Percentiles rank a stretch among this genome's conserved stretches.
phyloP scores from a whole-genome alignment of 176 grass and related monocot species.

The Rhynchospora tenuis region DNA sequence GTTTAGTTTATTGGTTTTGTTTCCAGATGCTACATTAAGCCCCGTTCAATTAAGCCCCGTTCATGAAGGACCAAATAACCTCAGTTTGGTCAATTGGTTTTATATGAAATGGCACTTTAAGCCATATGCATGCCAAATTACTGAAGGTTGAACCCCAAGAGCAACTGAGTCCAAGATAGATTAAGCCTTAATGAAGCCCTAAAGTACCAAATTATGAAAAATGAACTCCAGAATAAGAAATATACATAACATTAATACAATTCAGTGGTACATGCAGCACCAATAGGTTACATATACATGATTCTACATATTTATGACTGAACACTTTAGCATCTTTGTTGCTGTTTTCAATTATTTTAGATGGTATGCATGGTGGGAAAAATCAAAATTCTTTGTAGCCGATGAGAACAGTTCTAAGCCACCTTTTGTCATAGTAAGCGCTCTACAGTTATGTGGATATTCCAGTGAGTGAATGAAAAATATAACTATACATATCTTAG shows the following conservation, averaged over 20 bases:
- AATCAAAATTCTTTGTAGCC: conserved; percentile 59
- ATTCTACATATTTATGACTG: background rate
- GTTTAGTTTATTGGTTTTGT: background rate
- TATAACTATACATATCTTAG: background rate
- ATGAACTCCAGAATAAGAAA: background rate
- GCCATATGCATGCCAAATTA: no score
- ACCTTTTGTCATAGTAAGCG: conserved; percentile 72
- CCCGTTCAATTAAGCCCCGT: no score
- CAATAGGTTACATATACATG: background rate
- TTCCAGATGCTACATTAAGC: background rate
- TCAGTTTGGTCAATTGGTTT: no score
- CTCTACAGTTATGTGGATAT: background rate
- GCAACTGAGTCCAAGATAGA: no score
- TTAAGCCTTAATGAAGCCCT: no score
- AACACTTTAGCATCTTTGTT: conserved; percentile 1
- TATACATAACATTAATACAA: background rate
- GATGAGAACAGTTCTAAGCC: conserved; percentile 60
- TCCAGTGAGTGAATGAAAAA: background rate
- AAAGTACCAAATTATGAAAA: no score
- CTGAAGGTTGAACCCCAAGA: no score
- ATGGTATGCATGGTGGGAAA: conserved; percentile 86
- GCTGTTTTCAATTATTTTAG: conserved; percentile 20
- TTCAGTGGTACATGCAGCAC: background rate
- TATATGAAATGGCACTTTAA: no score
- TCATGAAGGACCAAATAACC: background rate